Evolutionary conservation across 2,329 filamentous ascomycete genomes (phyloP), one percentile per base, ranked within the genome.

Genomic region (Fusarium fujikuroi): DNA sequence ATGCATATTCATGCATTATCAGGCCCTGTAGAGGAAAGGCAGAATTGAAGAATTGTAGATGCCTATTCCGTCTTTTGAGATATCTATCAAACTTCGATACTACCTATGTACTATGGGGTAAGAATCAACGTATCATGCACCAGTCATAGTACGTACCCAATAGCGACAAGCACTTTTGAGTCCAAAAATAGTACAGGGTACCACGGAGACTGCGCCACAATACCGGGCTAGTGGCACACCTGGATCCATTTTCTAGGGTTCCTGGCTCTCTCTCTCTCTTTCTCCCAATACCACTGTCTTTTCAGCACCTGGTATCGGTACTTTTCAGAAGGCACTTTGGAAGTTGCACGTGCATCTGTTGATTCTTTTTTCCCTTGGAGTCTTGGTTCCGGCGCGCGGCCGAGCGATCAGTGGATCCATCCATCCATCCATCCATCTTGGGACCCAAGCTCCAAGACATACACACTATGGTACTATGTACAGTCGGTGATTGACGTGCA

Each of bases 141-240:
- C 28, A 37, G 53, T 36, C 30, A 52, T 28, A 46, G 43, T 60
- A 42, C 28, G 32, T 52, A 44, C 46, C 49, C 37, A 60, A 60
- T 54, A 49, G 60, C 59, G 63, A 49, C 60, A 61, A 69, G 39
- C 57, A 53, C 69, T 62, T 64, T 62, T 60, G 61, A 60, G 58
- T 60, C 75, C 76, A 77, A 77, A 76, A 77, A 77, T 77, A 77
- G 76, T 65, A 62, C 30, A 18, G 7, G 43, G 61, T 60, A 65
- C 16, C 21, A 23, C 63, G 66, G 56, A 52, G 21, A 58, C 66
- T 76, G 62, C 63, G 74, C 74, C 74, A 76, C 70, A 59, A 64
- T 56, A 53, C 63, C 52, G 56, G 63, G 43, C 40, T 65, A 62
- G 60, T 47, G 62, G 44, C 72, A 75, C 65, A 47, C 65, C 65